These are phyloP conservation scores for Nepenthes mirabilis DNA, from an alignment of 148 eudicot species.

Conservation along the genomic window DNA sequence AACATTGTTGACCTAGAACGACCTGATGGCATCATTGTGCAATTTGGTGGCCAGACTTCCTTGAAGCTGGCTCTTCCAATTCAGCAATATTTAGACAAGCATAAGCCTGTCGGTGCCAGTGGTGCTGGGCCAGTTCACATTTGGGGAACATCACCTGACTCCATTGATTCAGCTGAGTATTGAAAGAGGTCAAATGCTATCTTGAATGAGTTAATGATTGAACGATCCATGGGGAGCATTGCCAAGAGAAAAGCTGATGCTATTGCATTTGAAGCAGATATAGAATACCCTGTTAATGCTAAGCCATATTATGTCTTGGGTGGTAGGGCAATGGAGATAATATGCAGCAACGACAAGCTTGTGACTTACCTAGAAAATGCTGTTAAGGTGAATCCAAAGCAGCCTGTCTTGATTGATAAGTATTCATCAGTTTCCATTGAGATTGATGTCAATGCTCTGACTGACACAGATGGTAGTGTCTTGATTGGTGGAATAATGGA, in stretches of 20 bases:
- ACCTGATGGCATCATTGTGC: slow-evolving; percentile 96
- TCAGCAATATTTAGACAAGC: slow-evolving; percentile 68
- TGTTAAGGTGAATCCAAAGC: slow-evolving; percentile 85
- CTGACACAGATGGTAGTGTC: slow-evolving; percentile 73
- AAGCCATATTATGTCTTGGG: slow-evolving; percentile 95
- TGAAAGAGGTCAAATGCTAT: slow-evolving; percentile 89
- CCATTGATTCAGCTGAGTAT: slow-evolving; percentile 97
- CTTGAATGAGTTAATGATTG: slow-evolving; percentile 62
- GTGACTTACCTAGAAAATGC: slow-evolving; percentile 70
- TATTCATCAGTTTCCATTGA: slow-evolving; percentile 88
- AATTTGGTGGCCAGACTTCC: slow-evolving; percentile 98
- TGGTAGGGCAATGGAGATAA: slow-evolving; percentile 97
- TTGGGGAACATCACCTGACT: slow-evolving; percentile 98
- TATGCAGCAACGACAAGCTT: slow-evolving; percentile 75
- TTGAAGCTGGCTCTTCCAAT: slow-evolving; percentile 80
- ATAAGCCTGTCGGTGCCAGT: slow-evolving; percentile 56
- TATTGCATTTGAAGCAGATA: slow-evolving; percentile 69
- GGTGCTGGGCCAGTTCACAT: slow-evolving; percentile 74
- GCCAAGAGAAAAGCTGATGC: slow-evolving; percentile 87
- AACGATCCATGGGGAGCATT: slow-evolving; percentile 89
- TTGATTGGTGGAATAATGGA: slow-evolving; percentile 99
- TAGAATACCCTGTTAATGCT: slow-evolving; percentile 94
- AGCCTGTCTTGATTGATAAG: slow-evolving; percentile 74
- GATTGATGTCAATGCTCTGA: slow-evolving; percentile 79
- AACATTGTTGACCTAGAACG: slow-evolving; percentile 88